These are phyloP conservation scores for Leccinum rimulosum DNA, from an alignment of 768 basidiomycete genomes.

Conservation along the genomic window DNA sequence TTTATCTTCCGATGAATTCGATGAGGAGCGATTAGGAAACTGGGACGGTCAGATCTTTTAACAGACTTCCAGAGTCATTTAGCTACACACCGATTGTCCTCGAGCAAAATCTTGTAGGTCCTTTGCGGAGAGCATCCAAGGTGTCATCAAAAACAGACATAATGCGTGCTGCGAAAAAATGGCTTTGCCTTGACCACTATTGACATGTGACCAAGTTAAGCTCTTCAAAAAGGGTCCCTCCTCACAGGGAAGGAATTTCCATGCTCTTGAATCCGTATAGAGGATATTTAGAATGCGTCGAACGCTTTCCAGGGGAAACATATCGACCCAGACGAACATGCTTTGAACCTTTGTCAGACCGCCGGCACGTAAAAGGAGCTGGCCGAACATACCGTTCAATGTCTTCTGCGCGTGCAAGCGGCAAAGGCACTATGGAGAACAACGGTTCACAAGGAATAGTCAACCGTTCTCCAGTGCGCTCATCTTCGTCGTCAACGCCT, in stretches of 20 bases:
- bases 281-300: slow-evolving; percentile 39
- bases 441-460: slow-evolving; percentile 43
- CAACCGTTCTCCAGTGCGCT: slow-evolving; percentile 38
- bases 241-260: slow-evolving; percentile 27
- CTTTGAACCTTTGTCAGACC: slow-evolving; percentile 29
- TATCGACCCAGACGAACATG: slow-evolving; percentile 47
- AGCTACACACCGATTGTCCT: slow-evolving; percentile 20
- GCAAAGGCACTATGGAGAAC: slow-evolving; percentile 34
- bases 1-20: slow-evolving; percentile 1
- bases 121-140: slow-evolving; percentile 36
- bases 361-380: neutral
- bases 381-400: slow-evolving; percentile 39
- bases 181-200: slow-evolving; percentile 11
- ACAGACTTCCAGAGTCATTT: neutral
- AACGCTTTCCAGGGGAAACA: slow-evolving; percentile 50
- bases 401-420: slow-evolving; percentile 39
- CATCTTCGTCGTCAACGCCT: slow-evolving; percentile 38
- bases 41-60: slow-evolving; percentile 5
- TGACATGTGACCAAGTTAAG: slow-evolving; percentile 27
- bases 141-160: slow-evolving; percentile 36
- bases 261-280: slow-evolving; percentile 28
- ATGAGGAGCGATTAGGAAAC: slow-evolving; percentile 21
- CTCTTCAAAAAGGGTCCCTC: slow-evolving; percentile 25
- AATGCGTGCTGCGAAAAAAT: slow-evolving; percentile 18
- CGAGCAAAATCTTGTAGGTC: slow-evolving; percentile 36